These are phyloP conservation scores for Scedosporium boydii DNA, from an alignment of 2,329 filamentous ascomycete genomes.

Conservation along the genomic window DNA sequence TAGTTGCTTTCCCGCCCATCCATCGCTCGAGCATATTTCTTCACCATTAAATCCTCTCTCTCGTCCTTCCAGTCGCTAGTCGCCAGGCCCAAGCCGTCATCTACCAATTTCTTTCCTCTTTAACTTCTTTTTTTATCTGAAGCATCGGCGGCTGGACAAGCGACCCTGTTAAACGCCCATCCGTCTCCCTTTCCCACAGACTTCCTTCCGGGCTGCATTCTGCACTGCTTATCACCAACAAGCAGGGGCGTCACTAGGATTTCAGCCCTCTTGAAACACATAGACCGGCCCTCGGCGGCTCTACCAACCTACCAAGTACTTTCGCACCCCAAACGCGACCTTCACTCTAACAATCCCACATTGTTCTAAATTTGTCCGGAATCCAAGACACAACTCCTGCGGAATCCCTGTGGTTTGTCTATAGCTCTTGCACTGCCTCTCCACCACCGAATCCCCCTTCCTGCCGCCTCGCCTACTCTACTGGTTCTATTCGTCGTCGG, in stretches of 20 bases:
- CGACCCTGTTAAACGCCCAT: neutral
- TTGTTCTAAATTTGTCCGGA: slow-evolving; percentile 7
- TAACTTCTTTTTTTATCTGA: neutral
- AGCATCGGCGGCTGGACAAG: neutral
- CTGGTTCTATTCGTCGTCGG: neutral
- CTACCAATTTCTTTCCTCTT: neutral
- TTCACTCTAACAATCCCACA: neutral
- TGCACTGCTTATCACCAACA: neutral
- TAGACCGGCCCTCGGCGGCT: neutral
- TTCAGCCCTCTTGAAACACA: slow-evolving; percentile 2
- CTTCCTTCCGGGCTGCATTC: neutral
- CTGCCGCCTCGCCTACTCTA: neutral
- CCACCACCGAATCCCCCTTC: neutral
- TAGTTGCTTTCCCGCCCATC: neutral
- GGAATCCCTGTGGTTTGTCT: neutral
- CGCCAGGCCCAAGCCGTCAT: neutral
- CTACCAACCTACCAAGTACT: neutral
- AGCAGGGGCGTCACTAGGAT: neutral
- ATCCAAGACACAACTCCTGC: neutral
- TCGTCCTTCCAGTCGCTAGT: neutral
- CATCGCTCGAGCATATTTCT: neutral
- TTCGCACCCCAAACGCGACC: slow-evolving; percentile 2
- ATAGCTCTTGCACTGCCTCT: neutral
- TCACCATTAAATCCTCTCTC: neutral
- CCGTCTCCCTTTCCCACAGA: neutral